A percentile compares a stretch with the other conserved stretches of the same genome.
Evolutionary conservation across 164 flowering plant genomes (phyloP).

Genomic region (Umbilicus rupestris): DNA sequence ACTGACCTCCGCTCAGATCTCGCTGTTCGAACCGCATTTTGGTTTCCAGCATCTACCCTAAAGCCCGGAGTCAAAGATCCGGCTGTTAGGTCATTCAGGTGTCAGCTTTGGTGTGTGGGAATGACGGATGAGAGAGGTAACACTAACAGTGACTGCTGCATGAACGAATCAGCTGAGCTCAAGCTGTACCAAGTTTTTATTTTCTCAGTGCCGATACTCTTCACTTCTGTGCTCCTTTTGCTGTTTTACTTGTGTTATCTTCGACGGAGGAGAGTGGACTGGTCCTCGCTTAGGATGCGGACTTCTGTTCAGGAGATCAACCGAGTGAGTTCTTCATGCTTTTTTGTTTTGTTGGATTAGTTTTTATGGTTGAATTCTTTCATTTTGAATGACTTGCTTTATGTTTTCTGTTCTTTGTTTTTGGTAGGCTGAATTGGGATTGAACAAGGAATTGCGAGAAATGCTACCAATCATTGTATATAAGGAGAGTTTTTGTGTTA

Average conservation of each 20-base stretch:
- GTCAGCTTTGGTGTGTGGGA: neutral
- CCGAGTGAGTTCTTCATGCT: slow-evolving; percentile 22
- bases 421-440: slow-evolving; percentile 39
- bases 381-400: neutral
- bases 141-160: neutral
- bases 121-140: neutral
- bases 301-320: slow-evolving; percentile 15
- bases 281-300: slow-evolving; percentile 59
- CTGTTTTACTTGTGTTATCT: slow-evolving; percentile 54
- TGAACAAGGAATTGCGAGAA: slow-evolving; percentile 79
- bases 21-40: neutral
- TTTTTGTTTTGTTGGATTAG: neutral
- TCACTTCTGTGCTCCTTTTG: slow-evolving; percentile 43
- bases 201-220: slow-evolving; percentile 51
- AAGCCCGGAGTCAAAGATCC: neutral
- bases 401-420: neutral
- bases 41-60: neutral
- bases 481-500: slow-evolving; percentile 66
- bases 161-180: slow-evolving; percentile 30
- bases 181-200: slow-evolving; percentile 54
- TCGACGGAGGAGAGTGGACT: slow-evolving; percentile 51
- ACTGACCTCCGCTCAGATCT: neutral
- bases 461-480: slow-evolving; percentile 72
- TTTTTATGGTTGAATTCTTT: neutral
- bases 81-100: neutral